Base-by-base conservation (phyloP, 2,329 filamentous ascomycete genomes). In the Ophiocordyceps sinensis region DNA sequence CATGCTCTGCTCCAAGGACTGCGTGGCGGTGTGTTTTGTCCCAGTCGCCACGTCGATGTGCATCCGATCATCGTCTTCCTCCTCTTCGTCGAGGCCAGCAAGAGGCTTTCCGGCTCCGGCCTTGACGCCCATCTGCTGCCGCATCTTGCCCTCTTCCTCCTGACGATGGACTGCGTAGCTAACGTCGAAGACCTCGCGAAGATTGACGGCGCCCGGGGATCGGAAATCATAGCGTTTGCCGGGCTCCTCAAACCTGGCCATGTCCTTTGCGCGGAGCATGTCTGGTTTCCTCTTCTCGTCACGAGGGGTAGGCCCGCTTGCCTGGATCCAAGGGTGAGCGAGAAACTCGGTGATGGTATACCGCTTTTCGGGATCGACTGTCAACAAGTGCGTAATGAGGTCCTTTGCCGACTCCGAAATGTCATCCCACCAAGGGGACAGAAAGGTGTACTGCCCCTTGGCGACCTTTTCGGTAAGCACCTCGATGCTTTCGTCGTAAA, bases 371-470 rank as follows among this genome's bases (percentile, higher is more conserved):
- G 91, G 91, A 50, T 98, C 87, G 45, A 98, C 91, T 0, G 86
- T 93, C 46, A 98, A 67, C 0, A 98, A 75, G 60, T 98, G 91
- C 5, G 84, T 85, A 43, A 98, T 89, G 10, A 98, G 69, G 53
- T 98, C 89, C 60, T 96, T 86, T 0, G 91, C 91, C 4, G 85
- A 81, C 59, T 91, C 87, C 45, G 89, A 95, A 46, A 98, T 96
- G 44, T 95, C 88, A 51, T 98, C 91, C 91, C 91, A 98, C 91
- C 91, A 98, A 0, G 91, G 91, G 3, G 89, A 96, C 36, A 98
- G 66, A 67, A 98, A 98, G 0, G 91, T 96, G 60, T 91, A 98
- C 64, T 96, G 87, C 38, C 91, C 91, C 54, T 85, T 82, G 28
- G 91, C 91, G 15, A 98, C 91, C 70, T 98, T 98, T 58, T 98